These are phyloP conservation scores for Paecilomyces variotii DNA, from an alignment of 2,329 filamentous ascomycete genomes.

Conservation along the genomic window DNA sequence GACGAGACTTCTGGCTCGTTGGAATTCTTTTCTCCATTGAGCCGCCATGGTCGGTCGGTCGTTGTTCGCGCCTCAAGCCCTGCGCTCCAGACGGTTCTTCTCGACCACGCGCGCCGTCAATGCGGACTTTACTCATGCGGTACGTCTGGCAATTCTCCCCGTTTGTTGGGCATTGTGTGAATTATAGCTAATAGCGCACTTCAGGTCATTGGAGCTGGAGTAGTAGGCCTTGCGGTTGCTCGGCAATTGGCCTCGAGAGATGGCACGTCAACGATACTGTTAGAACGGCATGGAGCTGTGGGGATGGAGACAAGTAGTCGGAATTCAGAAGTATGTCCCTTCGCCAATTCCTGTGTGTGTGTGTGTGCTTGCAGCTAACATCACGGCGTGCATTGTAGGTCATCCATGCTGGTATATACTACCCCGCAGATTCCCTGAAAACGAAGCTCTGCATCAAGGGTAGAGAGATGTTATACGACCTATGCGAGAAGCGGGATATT, in stretches of 20 bases:
- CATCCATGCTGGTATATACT: slow-evolving; percentile 93
- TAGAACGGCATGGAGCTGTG: slow-evolving; percentile 67
- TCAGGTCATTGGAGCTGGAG: slow-evolving; percentile 58
- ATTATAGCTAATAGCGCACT: neutral
- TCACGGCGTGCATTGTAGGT: slow-evolving; percentile 45
- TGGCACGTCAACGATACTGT: slow-evolving; percentile 60
- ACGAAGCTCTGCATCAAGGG: slow-evolving; percentile 74
- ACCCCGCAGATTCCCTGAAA: slow-evolving; percentile 68
- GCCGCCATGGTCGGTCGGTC: slow-evolving; percentile 10
- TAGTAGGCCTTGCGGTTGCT: slow-evolving; percentile 74
- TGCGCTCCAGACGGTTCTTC: slow-evolving; percentile 26
- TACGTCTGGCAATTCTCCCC: slow-evolving; percentile 14
- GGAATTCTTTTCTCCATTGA: neutral
- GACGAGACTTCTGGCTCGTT: neutral
- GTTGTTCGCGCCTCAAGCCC: slow-evolving; percentile 4
- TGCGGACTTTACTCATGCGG: slow-evolving; percentile 58
- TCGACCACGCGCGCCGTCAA: slow-evolving; percentile 32
- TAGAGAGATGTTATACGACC: slow-evolving; percentile 65
- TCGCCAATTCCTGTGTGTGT: neutral
- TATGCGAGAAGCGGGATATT: slow-evolving; percentile 62
- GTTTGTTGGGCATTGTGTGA: neutral
- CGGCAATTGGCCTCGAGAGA: slow-evolving; percentile 58
- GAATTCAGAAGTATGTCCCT: slow-evolving; percentile 64
- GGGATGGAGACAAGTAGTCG: slow-evolving; percentile 83
- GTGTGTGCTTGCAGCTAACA: neutral